Base-by-base conservation (phyloP, 2,329 filamentous ascomycete genomes). In the Fusarium heterosporum region DNA sequence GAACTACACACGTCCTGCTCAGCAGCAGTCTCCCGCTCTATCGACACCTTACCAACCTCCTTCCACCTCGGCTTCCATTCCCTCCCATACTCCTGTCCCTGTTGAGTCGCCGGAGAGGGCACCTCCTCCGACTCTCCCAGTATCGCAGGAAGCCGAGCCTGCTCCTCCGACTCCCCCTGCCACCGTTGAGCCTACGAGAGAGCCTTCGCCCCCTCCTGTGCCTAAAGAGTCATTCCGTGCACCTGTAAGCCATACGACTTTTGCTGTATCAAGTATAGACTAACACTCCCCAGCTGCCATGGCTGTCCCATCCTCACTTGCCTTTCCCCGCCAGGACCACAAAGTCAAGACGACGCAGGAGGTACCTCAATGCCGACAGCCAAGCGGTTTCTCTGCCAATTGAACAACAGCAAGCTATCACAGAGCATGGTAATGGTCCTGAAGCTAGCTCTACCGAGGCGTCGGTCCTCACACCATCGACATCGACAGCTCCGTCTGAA, bases 11-110 rank as follows among this genome's bases (percentile, higher is more conserved):
- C 80, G 82, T 73, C 78, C 70, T 79, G 46, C 65, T 62, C 65
- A 68, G 38, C 81, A 85, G 55, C 80, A 81, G 30, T 86, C 85
- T 50, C 84, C 85, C n/a, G 82, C 79, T 47, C 77, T 86, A 75
- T 81, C 85, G 53, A 83, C 87, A 56, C 79, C 89, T 64, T 83
- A 88, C 78, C 84, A 88, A 74, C 80, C 85, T 74, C 79, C 87
- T 74, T 77, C 79, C 29, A 75, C 77, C 17, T 78, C 82, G 26
- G 75, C 80, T 54, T 77, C 82, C 17, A 74, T 80, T 39, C 78
- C 78, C 55, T 78, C 83, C 19, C 82, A 83, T 30, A 86, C 85
- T 11, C 85, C 85, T 6, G 84, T 83, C 6, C 87, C 85, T 16
- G 83, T 83, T 17, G 81, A 84, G 55, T 84, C 84, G 9, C 81